Conservation (phyloP, 805 yeast species). For the Zygosaccharomyces siamensis region DNA sequence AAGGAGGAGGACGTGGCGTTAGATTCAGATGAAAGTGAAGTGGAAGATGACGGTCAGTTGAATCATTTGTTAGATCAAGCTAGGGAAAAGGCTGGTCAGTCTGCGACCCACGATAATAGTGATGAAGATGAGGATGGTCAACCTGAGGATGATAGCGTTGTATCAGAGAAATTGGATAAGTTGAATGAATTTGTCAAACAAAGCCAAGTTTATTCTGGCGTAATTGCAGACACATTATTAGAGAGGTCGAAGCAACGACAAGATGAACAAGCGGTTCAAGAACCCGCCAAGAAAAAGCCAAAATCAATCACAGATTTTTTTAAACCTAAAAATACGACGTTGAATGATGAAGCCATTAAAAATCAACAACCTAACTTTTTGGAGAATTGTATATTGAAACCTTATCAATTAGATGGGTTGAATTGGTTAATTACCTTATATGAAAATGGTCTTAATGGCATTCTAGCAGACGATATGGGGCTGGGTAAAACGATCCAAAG, state of each 20-base stretch:
- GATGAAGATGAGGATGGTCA: slow-evolving; percentile 18
- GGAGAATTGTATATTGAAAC: slow-evolving; percentile 60
- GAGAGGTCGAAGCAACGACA: slow-evolving; percentile 41
- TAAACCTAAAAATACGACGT: slow-evolving; percentile 13
- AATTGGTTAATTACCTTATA: slow-evolving; percentile 86
- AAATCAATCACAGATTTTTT: slow-evolving; percentile 25
- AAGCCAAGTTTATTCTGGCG: slow-evolving; percentile 81
- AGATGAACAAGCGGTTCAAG: slow-evolving; percentile 24
- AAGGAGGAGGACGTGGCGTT: slow-evolving; percentile 23
- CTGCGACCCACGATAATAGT: slow-evolving; percentile 8
- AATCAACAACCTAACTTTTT: slow-evolving; percentile 51
- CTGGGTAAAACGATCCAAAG: slow-evolving; percentile 91
- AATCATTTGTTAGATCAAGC: slow-evolving; percentile 12
- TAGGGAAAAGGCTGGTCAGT: slow-evolving; percentile 10
- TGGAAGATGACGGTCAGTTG: slow-evolving; percentile 15
- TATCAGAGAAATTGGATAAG: slow-evolving; percentile 57
- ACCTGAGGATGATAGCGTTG: slow-evolving; percentile 40
- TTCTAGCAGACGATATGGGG: slow-evolving; percentile 97
- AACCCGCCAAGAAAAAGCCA: slow-evolving; percentile 21
- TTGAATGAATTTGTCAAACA: slow-evolving; percentile 75
- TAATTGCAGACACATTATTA: slow-evolving; percentile 74
- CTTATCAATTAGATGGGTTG: slow-evolving; percentile 83
- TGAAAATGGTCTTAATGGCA: slow-evolving; percentile 92
- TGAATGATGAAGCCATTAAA: slow-evolving; percentile 16
- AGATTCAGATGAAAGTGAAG: slow-evolving; percentile 25